Base-by-base conservation (phyloP, 768 basidiomycete species). In the Pulveroboletus sp. region DNA sequence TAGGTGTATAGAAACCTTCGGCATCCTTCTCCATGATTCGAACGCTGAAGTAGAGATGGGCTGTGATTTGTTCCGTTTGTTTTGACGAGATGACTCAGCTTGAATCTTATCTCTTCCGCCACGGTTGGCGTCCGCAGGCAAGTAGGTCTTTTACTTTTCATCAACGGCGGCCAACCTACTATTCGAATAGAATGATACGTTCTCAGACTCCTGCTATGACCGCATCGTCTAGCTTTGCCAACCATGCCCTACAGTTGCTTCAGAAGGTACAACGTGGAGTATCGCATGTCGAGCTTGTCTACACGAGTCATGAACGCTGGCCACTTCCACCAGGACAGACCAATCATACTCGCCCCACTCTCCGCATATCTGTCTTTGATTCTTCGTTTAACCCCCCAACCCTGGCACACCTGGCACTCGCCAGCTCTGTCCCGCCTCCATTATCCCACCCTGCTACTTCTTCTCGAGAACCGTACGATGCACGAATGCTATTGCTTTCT, bases 311-410 rank as follows among this genome's bases (percentile, higher is more conserved):
- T 57, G 63, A 73, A 13, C 68, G 60, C 25, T 92, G 90, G 90
- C 90, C 90, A 10, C 61, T 81, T 9, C 75, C 72, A 3, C 67
- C 60, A 2, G 63, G 29, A 27, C 55, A 19, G 27, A 52, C 23
- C 17, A 42, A 6, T 10, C 55, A 47, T 42, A 19, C 48, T 3
- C 38, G 40, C 16, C 48, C 51, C 14, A 62, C 64, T 4, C 62
- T 84, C 31, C 76, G 74, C 44, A 76, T 94, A 40, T 77, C 86
- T 4, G 72, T 94, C n/a, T 76, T 97, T 33, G 94, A 97, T 59
- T 86, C 92, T 2, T 94, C 91, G 1, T 97, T 90, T 71, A 95
- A 97, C 60, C 94, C 94, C 4, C 94, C 94, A 1, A 93, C 90
- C 3, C 64, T 78, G 20, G 90, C 94, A 0, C 94, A 97, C 66